Base-by-base conservation (phyloP, 1,284 basidiomycete genomes). In the Pseudozyma hubeiensis region DNA sequence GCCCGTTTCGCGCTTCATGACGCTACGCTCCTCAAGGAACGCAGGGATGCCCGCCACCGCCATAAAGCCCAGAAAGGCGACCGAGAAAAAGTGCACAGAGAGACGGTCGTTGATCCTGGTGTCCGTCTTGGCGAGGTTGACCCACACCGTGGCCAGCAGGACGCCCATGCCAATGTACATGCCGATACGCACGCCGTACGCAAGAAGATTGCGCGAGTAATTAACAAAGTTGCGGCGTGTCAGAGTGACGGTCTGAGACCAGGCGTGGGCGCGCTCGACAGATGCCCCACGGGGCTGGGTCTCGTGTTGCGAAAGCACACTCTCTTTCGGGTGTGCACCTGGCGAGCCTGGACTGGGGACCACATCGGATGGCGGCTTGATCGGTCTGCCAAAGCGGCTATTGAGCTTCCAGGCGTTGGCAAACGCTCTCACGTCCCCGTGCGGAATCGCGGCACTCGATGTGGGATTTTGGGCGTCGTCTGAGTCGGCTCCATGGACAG, bases 31-130 rank as follows among this genome's bases (percentile, higher is more conserved):
- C 62, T 87, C 86, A 53, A 87, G 78, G 48, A 80, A 81, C 7
- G 79, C 55, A 0, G 85, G 85, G 24, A 85, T 84, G 19, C 85
- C 85, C 4, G 86, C 85, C 14, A 87, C 86, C 11, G 78, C 62
- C 85, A 84, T 86, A 80, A 90, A 90, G 8, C 87, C 87, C 5
- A 90, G 81, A 82, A 90, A 90, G 0, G 89, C 89, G 37, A 89
- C 88, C 8, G 44, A 48, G 62, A 77, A 80, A 35, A 80, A 80
- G 59, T 80, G 72, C 1, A 84, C 81, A 0, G 59, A 67, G 7
- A 84, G 75, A 0, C 83, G 79, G 52, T 84, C 83, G 55, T 84
- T 80, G 69, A 87, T 85, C 64, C 84, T 81, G 11, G 75, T 66
- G 31, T 84, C 81, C 5, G 64, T 81, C 44, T 77, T 60, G 2